These are phyloP conservation scores for Neurospora sp. DNA, from an alignment of 2,329 filamentous ascomycete genomes.

Conservation along the genomic window DNA sequence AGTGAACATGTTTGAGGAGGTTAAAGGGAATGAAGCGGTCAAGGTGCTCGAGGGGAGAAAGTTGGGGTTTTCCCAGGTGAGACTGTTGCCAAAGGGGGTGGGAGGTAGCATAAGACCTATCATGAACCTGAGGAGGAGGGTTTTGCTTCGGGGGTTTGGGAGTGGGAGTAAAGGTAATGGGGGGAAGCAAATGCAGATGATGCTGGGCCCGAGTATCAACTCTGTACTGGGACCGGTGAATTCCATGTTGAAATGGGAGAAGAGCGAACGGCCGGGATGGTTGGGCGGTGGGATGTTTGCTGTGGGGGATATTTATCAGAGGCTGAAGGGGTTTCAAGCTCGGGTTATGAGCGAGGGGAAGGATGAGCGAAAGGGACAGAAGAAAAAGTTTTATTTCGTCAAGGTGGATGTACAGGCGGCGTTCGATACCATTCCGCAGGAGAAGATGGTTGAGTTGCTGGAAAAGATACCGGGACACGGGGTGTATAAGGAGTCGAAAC, in stretches of 20 bases:
- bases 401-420: constrained; percentile 89
- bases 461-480: constrained; percentile 42
- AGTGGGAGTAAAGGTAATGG: background rate
- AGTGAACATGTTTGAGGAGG: constrained; percentile 60
- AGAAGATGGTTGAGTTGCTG: constrained; percentile 59
- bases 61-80: constrained; percentile 61
- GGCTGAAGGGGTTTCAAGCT: constrained; percentile 59
- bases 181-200: constrained; percentile 35
- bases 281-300: constrained; percentile 78
- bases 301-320: constrained; percentile 66
- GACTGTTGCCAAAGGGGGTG: constrained; percentile 68
- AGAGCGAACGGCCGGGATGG: constrained; percentile 43
- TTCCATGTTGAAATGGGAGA: constrained; percentile 69
- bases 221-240: constrained; percentile 55
- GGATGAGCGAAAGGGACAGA: background rate
- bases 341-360: constrained; percentile 26
- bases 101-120: constrained; percentile 57
- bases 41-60: too few relatives aligned
- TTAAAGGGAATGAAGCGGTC: too few relatives aligned
- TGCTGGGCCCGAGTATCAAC: constrained; percentile 57
- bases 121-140: constrained; percentile 62
- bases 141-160: background rate
- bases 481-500: constrained; percentile 61
- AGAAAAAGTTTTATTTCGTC: constrained; percentile 62
- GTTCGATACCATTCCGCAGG: constrained; percentile 91